These are phyloP conservation scores for Cystobasidium tubakii DNA, from an alignment of 768 basidiomycete species.

Conservation along the genomic window DNA sequence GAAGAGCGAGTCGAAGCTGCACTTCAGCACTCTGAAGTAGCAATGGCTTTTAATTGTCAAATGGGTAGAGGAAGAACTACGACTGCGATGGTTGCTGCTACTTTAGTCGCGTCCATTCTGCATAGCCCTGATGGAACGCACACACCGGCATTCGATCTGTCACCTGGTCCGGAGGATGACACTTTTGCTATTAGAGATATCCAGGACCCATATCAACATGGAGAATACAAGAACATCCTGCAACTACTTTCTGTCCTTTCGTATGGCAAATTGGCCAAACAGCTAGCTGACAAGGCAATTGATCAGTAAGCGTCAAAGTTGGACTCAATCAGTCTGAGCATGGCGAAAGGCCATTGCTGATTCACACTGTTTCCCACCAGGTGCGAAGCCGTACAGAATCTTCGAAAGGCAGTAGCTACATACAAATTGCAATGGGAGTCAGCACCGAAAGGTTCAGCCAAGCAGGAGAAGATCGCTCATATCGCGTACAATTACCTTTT, in stretches of 20 bases:
- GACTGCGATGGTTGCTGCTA: constrained; percentile 64
- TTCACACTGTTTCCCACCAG: not conserved
- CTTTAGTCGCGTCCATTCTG: constrained; percentile 44
- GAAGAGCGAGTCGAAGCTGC: constrained; percentile 61
- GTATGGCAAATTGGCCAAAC: constrained; percentile 70
- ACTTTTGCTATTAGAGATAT: constrained; percentile 27
- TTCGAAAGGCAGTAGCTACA: constrained; percentile 92
- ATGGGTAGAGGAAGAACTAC: constrained; percentile 62
- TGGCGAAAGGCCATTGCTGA: too few species aligned
- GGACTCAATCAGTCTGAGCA: too few species aligned
- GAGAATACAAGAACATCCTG: constrained; percentile 93
- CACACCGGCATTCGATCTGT: constrained; percentile 40
- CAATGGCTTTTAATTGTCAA: constrained; percentile 93
- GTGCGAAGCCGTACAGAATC: constrained; percentile 68
- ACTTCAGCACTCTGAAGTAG: constrained; percentile 58
- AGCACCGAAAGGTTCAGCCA: constrained; percentile 67
- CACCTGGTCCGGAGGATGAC: constrained; percentile 36
- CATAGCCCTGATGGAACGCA: constrained; percentile 36
- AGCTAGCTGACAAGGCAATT: constrained; percentile 76
- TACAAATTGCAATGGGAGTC: constrained; percentile 68
- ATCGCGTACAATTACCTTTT: constrained; percentile 85
- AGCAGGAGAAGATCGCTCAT: constrained; percentile 66
- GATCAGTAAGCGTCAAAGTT: constrained; percentile 70
- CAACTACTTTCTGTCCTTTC: constrained; percentile 57
- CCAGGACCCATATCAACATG: constrained; percentile 49